Evolutionary conservation across 148 eudicot species (phyloP), one percentile per base, ranked within the genome.

Genomic region (Dysphania ambrosioides): DNA sequence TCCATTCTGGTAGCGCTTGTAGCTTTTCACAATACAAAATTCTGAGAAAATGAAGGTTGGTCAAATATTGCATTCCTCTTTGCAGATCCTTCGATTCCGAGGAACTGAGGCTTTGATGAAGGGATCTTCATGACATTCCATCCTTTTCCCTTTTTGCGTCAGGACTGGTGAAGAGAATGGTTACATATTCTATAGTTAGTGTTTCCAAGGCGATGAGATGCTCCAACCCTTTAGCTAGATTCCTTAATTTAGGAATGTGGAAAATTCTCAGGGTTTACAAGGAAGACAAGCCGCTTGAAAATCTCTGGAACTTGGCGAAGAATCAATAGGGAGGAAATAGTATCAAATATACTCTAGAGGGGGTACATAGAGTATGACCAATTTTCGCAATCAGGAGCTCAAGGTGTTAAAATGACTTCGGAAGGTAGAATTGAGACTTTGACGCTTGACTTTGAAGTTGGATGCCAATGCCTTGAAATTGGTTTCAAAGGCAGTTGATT

Each of bases 151-250:
- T 55, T 10, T 71, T 72, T n/a, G 9, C 23, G 9, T 40, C 26
- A 42, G 65, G 13, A 1, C 5, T 24, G 21, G 3, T 26, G 5
- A 58, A 32, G 1, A 67, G 58, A 8, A 23, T 11, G 30, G 67
- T 16, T n/a, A 32, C 8, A 23, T 59, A 19, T 13, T 34, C 51
- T 21, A 67, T 5, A n/a, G 40, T 24, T 34, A 68, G 24, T 36
- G 31, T 60, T 31, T 59, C 66, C 58, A 77, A 59, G 60, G 59
- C 61, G 47, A 69, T 73, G 35, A 79, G 69, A 44, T 77, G 68
- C 70, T 59, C 41, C 59, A 77, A 60, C 23, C 79, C 79, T 59
- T 62, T 61, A 30, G 31, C 41, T 13, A 78, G 44, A 65, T 47
- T 66, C 34, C 21, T 30, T 6, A 72, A 12, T 15, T 78, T 44